Evolutionary conservation across 352 stramenopile genomes (phyloP).

Genomic region (Globisporangium carolinianum): DNA sequence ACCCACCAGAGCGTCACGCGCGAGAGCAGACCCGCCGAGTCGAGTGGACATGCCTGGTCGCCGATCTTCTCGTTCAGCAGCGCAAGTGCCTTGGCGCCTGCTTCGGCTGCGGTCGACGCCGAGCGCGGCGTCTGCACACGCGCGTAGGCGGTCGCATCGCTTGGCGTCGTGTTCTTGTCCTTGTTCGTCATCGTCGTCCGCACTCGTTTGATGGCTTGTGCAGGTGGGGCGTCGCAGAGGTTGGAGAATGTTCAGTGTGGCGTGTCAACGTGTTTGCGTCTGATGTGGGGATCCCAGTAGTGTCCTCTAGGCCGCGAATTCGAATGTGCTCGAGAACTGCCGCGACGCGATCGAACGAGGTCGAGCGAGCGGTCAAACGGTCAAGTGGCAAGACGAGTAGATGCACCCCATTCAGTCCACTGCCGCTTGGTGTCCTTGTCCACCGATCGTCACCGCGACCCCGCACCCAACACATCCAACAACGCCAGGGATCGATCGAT

Average conservation of each 20-base stretch:
- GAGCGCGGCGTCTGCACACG: conserved; percentile 9
- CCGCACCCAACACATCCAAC: no score
- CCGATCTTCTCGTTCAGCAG: not conserved
- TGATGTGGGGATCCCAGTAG: no score
- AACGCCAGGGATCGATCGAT: no score
- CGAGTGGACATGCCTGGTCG: conserved; percentile 12
- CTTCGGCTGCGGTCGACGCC: not conserved
- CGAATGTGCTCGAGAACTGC: not conserved
- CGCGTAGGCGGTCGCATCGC: conserved; percentile 1
- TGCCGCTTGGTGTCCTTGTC: no score
- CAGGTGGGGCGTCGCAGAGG: not conserved
- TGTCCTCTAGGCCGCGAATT: not conserved
- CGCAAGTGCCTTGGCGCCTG: not conserved
- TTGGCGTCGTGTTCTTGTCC: not conserved
- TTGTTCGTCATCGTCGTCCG: no score
- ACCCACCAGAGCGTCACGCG: conserved; percentile 18
- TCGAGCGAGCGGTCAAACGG: no score
- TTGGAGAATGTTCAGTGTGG: no score
- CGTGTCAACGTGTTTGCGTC: no score
- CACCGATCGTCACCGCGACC: no score
- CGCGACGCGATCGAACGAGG: no score
- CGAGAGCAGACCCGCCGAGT: conserved; percentile 16
- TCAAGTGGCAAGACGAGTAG: no score
- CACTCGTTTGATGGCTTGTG: not conserved
- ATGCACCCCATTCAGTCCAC: no score